Evolutionary conservation across 1,139 yeast genomes (phyloP).

Genomic region (Meyerozyma sp.): DNA sequence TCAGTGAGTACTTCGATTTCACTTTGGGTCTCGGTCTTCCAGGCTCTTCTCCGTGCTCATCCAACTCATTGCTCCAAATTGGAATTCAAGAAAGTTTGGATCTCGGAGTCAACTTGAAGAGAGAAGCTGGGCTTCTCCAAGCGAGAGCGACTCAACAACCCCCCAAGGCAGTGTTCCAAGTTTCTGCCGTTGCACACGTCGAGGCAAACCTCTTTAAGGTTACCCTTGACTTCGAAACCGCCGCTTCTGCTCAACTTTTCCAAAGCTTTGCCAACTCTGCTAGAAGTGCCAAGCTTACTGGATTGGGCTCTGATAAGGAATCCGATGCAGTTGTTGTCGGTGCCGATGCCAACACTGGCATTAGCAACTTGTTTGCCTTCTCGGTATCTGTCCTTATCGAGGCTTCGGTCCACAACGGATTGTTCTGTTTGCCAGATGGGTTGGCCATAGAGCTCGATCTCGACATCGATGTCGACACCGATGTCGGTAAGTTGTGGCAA

Average conservation of each 20-base stretch:
- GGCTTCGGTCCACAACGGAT: not conserved
- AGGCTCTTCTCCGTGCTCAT: not conserved
- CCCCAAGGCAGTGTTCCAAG: conserved; percentile 1
- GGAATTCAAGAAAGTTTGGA: not conserved
- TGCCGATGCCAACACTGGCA: not conserved
- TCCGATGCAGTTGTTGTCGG: not conserved
- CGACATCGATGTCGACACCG: not conserved
- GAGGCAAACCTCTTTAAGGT: conserved; percentile 1
- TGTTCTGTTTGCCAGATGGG: conserved; percentile 1
- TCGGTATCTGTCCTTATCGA: not conserved
- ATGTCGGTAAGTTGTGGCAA: not conserved
- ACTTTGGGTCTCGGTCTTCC: conserved; percentile 1
- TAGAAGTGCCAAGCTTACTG: not conserved
- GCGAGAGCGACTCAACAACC: not conserved
- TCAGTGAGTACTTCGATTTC: conserved; percentile 1
- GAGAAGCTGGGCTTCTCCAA: conserved; percentile 1
- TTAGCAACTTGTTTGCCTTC: conserved; percentile 1
- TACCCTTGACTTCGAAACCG: conserved; percentile 1
- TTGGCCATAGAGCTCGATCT: not conserved
- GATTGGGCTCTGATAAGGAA: not conserved
- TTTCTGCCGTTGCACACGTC: not conserved
- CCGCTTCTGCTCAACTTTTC: conserved; percentile 1
- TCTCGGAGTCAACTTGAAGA: conserved; percentile 1
- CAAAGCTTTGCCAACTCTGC: not conserved
- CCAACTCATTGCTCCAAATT: conserved; percentile 1